Evolutionary conservation across 495 filamentous ascomycete genomes (phyloP), one percentile per base, ranked within the genome.

Genomic region (Neurospora sp.): DNA sequence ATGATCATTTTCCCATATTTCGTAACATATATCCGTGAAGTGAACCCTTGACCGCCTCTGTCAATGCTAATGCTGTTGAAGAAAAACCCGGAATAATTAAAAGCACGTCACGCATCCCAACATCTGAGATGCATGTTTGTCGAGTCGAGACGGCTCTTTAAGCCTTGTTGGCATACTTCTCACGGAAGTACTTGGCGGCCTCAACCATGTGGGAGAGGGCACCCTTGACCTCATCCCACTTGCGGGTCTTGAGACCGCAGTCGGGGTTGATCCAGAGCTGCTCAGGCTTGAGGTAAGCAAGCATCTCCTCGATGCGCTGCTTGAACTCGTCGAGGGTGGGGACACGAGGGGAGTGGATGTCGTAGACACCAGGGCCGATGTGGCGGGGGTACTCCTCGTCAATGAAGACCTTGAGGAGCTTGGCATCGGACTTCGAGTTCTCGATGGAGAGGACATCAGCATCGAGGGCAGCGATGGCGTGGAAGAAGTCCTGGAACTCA

Each of bases 401-500:
- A 75, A 97, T 91, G 83, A 99, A 99, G 83, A 99, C 96, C 86
- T 96, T 92, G 81, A 99, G 90, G 73, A 99, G 90, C 91, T 99
- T 99, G 78, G 96, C 94, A 83, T 99, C 96, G 74, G 93, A 96
- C 92, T 98, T 98, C 90, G 91, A 94, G 92, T 98, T 98, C 91
- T 99, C 96, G 79, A 99, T 99, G 80, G 91, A 94, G 76, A 99
- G 90, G 72, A 99, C 96, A 87, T 99, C 96, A 76, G 96, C 94
- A 82, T 99, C 96, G 72, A 99, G 89, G 53, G 96, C 96, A 74
- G 96, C 94, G 77, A 99, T 99, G 84, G 96, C 95, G 83, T 98
- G 93, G 92, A 99, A 99, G 89, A 99, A 99, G 88, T 99, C 96
- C 86, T 99, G 96, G 92, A 99, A 99, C 88, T 99, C 96, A 65